Base-by-base conservation (phyloP, 805 yeast genomes). In the Blastobotrys mokoenaii region DNA sequence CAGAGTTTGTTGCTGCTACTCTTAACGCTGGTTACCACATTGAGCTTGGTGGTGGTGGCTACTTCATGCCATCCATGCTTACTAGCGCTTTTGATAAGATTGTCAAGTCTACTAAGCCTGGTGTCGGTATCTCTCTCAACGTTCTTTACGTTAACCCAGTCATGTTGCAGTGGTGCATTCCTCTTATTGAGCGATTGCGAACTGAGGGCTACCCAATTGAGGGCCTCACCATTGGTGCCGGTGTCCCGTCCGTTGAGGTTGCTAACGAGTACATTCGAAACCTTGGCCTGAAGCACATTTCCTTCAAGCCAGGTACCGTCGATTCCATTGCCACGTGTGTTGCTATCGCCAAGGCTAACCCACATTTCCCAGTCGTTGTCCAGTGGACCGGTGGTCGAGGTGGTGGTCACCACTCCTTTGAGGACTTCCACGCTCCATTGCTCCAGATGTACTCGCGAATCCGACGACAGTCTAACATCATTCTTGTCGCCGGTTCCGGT, bases 331-430 rank as follows among this genome's bases (percentile, higher is more conserved):
- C 80, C 53, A 90, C 84, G 66, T 85, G 80, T 55, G 80, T 93
- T 57, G 70, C 82, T 50, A 93, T 93, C 62, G 98, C 99, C 45
- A 86, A 84, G 63, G 89, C 95, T 41, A 95, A 89, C 70, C 98
- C 98, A 55, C 71, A 66, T 52, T 93, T 93, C 89, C 99, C 98
- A 53, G 87, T 93, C 61, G 90, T 93, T 46, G 71, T 93, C 58
- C 98, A 93, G 74, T 93, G 99, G 99, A 93, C 99, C 49, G 98
- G 97, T 77, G 99, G 99, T 68, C 89, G 99, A 77, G 99, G 97
- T 72, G 99, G 99, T 77, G 99, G 99, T 63, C 99, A 93, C 67
- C 99, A 93, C 69, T 90, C 97, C 42, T 93, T 80, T 62, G 99
- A 93, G 75, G 99, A 93, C 71, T 88, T 90, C 93, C 98, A 93